phyloP scores from a whole-genome alignment of 306 rosid species.

The Pyrus pyrifolia region DNA sequence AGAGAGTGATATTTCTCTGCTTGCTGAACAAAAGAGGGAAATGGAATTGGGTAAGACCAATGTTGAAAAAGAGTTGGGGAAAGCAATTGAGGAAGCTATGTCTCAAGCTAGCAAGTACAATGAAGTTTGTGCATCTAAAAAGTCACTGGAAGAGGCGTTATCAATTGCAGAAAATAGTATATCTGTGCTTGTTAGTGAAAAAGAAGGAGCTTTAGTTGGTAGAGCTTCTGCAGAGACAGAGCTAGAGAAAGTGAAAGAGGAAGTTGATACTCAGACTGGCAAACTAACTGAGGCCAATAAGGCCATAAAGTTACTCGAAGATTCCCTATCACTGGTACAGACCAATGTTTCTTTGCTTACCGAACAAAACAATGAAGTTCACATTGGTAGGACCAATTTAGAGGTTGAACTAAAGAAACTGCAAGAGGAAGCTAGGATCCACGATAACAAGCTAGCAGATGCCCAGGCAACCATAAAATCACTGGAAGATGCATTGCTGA shows the following conservation, averaged over 20 bases:
- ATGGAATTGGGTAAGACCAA: constrained; percentile 43
- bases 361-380: constrained; percentile 56
- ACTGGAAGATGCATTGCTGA: constrained; percentile 57
- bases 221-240: constrained; percentile 56
- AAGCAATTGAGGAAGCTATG: constrained; percentile 42
- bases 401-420: constrained; percentile 65
- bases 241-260: constrained; percentile 54
- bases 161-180: constrained; percentile 57
- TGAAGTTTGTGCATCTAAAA: constrained; percentile 38
- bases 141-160: constrained; percentile 63
- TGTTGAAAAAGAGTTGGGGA: constrained; percentile 58
- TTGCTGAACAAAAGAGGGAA: constrained; percentile 59
- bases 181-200: constrained; percentile 45
- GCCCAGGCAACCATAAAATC: constrained; percentile 43
- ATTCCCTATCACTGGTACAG: constrained; percentile 47
- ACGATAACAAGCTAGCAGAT: constrained; percentile 46
- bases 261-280: constrained; percentile 40
- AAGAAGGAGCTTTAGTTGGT: constrained; percentile 55
- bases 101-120: constrained; percentile 26
- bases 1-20: constrained; percentile 46
- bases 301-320: constrained; percentile 64
- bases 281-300: constrained; percentile 58
- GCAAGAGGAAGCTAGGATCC: constrained; percentile 55
- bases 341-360: constrained; percentile 37
- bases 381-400: constrained; percentile 41